These are phyloP conservation scores for Dryas octopetala DNA, from an alignment of 306 rosid genomes.

Conservation along the genomic window DNA sequence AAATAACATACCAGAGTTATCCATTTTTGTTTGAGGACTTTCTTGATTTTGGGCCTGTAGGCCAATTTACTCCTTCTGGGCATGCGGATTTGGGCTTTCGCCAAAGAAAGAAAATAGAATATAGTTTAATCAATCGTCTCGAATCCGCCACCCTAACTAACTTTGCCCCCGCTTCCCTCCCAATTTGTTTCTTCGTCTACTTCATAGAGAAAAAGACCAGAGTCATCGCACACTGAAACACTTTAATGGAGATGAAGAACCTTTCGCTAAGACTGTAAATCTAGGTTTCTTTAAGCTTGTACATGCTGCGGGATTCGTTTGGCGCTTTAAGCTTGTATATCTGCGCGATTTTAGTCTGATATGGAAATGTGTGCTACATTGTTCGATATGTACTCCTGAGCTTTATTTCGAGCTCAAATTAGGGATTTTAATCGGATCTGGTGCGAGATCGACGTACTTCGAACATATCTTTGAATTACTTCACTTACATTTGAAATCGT, in stretches of 20 bases:
- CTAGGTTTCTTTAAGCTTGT: not conserved
- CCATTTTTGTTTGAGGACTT: too few species aligned
- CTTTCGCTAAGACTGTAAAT: not conserved
- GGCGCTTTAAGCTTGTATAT: not conserved
- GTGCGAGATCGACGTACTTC: conserved; percentile 2
- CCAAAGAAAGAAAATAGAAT: too few species aligned
- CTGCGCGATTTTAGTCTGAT: not conserved
- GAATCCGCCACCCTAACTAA: too few species aligned
- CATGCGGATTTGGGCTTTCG: too few species aligned
- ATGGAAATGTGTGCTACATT: not conserved
- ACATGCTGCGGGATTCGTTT: not conserved
- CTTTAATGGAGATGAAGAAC: not conserved
- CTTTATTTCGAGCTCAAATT: conserved; percentile 15
- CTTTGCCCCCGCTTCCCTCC: too few species aligned
- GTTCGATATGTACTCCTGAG: not conserved
- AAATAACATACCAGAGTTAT: too few species aligned
- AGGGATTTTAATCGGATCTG: conserved; percentile 31
- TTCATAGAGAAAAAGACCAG: too few species aligned
- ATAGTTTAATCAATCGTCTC: too few species aligned
- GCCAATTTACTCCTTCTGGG: too few species aligned
- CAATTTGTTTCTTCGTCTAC: too few species aligned
- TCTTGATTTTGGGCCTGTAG: too few species aligned
- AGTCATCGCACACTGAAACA: too few species aligned
- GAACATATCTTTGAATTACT: not conserved
- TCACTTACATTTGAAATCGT: not conserved